A percentile compares a stretch with the other conserved stretches of the same genome.
phyloP scores from a whole-genome alignment of 164 flowering plant species.

The Protea cynaroides region DNA sequence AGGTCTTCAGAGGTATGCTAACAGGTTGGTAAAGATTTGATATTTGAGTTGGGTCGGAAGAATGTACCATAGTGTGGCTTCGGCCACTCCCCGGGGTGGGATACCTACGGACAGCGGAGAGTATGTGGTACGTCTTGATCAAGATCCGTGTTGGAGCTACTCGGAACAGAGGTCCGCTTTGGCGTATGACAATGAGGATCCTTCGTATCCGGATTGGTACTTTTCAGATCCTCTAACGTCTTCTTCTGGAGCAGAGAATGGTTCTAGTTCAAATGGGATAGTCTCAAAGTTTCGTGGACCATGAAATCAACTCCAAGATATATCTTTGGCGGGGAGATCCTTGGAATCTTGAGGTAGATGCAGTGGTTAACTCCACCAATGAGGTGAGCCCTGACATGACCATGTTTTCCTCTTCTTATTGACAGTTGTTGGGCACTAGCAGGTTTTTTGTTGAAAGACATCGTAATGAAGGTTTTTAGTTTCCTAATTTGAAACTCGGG shows the following conservation, averaged over 20 bases:
- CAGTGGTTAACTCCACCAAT: slow-evolving; percentile 96
- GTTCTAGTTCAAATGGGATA: slow-evolving; percentile 42
- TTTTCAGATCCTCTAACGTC: slow-evolving; percentile 76
- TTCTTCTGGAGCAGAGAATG: slow-evolving; percentile 41
- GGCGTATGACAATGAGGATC: slow-evolving; percentile 51
- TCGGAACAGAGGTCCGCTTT: slow-evolving; percentile 54
- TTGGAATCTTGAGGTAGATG: slow-evolving; percentile 98
- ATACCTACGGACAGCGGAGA: slow-evolving; percentile 68
- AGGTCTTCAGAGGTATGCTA: too few species aligned
- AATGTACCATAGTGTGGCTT: slow-evolving; percentile 63
- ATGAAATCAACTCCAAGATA: slow-evolving; percentile 80
- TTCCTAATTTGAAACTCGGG: too few species aligned
- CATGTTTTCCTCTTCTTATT: too few species aligned
- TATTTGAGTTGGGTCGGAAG: too few species aligned
- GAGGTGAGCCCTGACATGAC: slow-evolving; percentile 46
- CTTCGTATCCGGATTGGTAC: slow-evolving; percentile 37
- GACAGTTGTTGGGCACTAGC: too few species aligned
- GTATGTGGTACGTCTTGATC: slow-evolving; percentile 68
- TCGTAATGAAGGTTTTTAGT: too few species aligned
- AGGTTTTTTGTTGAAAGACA: too few species aligned
- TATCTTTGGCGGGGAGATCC: slow-evolving; percentile 98
- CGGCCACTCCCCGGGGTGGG: slow-evolving; percentile 56
- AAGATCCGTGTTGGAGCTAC: slow-evolving; percentile 94
- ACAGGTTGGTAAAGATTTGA: too few species aligned
- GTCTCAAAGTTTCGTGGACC: slow-evolving; percentile 82